Conservation (phyloP, 495 filamentous ascomycete genomes). For the Tuber melanosporum region DNA sequence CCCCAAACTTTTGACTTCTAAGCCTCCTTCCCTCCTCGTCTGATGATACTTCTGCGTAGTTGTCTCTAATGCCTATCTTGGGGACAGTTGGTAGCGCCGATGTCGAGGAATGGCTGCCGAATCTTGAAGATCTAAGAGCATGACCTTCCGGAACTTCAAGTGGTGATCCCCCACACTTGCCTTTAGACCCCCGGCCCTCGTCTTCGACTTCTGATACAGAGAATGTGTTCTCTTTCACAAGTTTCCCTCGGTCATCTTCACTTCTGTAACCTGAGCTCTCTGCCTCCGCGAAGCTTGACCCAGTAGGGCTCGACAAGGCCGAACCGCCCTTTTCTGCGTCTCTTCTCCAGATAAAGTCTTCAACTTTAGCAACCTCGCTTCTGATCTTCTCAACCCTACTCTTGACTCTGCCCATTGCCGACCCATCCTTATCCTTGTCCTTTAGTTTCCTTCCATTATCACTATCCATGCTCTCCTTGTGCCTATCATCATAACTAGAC, state of each 20-base stretch:
- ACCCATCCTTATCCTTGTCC: conserved; percentile 27
- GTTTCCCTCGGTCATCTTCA: conserved; percentile 32
- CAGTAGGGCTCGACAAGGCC: conserved; percentile 26
- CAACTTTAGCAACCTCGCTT: conserved; percentile 38
- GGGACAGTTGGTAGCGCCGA: conserved; percentile 18
- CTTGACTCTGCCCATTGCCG: conserved; percentile 27
- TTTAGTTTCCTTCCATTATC: conserved; percentile 20
- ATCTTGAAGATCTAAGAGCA: conserved; percentile 6
- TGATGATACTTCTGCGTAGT: conserved; percentile 22
- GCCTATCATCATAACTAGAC: conserved; percentile 27
- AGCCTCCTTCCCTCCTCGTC: conserved; percentile 24
- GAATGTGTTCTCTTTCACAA: conserved; percentile 16
- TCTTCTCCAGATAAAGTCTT: conserved; percentile 34
- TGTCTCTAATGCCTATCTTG: conserved; percentile 16
- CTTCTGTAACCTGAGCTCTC: conserved; percentile 31
- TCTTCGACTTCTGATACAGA: conserved; percentile 33
- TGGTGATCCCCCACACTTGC: conserved; percentile 17
- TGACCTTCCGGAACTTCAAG: conserved; percentile 19
- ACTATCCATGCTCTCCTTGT: conserved; percentile 34
- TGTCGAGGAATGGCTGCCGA: conserved; percentile 20
- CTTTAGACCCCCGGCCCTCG: conserved; percentile 14
- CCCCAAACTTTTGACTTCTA: conserved; percentile 11
- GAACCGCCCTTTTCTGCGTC: conserved; percentile 21
- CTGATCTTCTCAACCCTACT: conserved; percentile 39
- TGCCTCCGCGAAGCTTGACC: conserved; percentile 24